Base-by-base conservation (phyloP, 352 stramenopile species). In the Achlya hypogyna region DNA sequence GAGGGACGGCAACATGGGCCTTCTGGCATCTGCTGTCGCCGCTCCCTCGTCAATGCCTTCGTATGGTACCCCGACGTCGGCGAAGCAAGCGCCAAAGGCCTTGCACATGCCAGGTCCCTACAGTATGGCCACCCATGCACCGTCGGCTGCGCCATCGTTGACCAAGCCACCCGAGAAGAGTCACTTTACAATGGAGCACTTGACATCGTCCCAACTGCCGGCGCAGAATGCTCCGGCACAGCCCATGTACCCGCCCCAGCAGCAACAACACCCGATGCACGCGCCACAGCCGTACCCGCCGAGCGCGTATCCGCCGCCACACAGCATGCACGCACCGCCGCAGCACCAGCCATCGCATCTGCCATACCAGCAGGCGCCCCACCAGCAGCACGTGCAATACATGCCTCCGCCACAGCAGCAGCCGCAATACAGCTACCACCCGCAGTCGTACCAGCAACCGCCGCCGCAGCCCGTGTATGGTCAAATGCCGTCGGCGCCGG, bases 301-400 rank as follows among this genome's bases (percentile, higher is more conserved):
- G n/a, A 43, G 6, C 34, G 34, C 4, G 35, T 22, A 65, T 4
- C 12, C 40, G 20, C 60, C 40, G 25, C 43, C 35, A 28, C 38
- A 62, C 4, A 67, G 38, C 14, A 58, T 58, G 45, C 60, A 49
- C 18, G 18, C 22, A 22, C 4, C 54, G 27, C 54, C 29, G 42
- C n/a, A 49, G 35, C 53, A 42, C 25, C 49, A 12, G 31, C n/a
- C 49, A 20, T 20, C 20, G 35, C 53, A 62, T 18, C 53, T 25
- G 12, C 53, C 31, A 60, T n/a, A 58, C 5, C 52, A 60, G 23
- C 53, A 62, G 9, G 28, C 32, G 25, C 54, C 22, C 8, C 25
- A 3, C 16, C 54, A 63, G n/a, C 54, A 63, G 29, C 54, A 63
- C 8, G 27, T 63, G 27, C 54, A 63, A 6, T 49, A 49, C 54